phyloP scores from a whole-genome alignment of 1,284 basidiomycete species.

The Agaricales sp. region DNA sequence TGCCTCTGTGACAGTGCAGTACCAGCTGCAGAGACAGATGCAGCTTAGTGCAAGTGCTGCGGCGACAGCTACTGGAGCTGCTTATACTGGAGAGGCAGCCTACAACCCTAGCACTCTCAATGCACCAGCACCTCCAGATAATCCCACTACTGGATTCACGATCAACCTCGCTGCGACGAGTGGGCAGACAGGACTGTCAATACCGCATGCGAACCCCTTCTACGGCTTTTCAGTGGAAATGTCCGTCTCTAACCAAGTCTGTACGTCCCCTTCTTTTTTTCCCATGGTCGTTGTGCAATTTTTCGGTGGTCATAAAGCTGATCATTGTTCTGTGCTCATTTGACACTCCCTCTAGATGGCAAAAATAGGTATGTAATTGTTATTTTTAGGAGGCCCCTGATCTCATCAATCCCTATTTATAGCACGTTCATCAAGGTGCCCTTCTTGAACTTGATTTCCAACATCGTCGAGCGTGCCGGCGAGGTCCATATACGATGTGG shows the following conservation, averaged over 20 bases:
- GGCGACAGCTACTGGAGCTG: not conserved
- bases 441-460: conserved; percentile 49
- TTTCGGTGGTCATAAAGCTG: not conserved
- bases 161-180: not conserved
- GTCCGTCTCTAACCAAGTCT: conserved; percentile 35
- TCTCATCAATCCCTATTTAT: not conserved
- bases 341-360: too few species aligned
- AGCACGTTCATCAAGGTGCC: conserved; percentile 22
- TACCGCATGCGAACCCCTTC: conserved; percentile 35
- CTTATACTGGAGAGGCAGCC: not conserved
- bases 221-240: conserved; percentile 47
- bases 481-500: conserved; percentile 40
- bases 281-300: not conserved
- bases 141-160: not conserved
- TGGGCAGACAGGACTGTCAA: conserved; percentile 18
- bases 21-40: not conserved
- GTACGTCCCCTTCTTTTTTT: too few species aligned
- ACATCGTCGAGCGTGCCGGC: conserved; percentile 34
- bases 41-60: not conserved
- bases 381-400: not conserved
- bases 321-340: too few species aligned
- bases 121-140: not conserved
- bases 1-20: not conserved
- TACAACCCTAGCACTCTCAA: not conserved
- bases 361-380: not conserved